A percentile compares a stretch with the other conserved stretches of the same genome.
Evolutionary conservation across 2,329 filamentous ascomycete species (phyloP).

Genomic region (Bipolaris sorokiniana): DNA sequence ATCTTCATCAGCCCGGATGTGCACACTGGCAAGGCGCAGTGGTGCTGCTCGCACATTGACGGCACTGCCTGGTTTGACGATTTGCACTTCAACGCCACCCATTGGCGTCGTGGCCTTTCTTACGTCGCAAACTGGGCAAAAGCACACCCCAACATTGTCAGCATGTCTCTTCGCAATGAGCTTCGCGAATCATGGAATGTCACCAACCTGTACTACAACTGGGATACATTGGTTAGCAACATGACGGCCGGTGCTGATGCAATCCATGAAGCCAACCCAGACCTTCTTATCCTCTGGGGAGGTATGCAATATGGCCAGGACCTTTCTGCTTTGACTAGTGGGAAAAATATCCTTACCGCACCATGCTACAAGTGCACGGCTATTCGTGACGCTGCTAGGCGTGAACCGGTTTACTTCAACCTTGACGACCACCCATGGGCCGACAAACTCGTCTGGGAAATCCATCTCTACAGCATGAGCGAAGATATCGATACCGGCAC

Average conservation of each 20-base stretch:
- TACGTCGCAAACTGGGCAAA: constrained; percentile 60
- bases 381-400: constrained; percentile 52
- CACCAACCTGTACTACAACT: constrained; percentile 39
- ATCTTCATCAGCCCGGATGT: constrained; percentile 44
- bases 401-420: constrained; percentile 56
- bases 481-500: constrained; percentile 52
- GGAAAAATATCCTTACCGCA: constrained; percentile 46
- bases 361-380: constrained; percentile 51
- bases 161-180: constrained; percentile 65
- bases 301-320: constrained; percentile 63
- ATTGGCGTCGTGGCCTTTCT: constrained; percentile 61
- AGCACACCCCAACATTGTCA: constrained; percentile 59
- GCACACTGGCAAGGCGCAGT: constrained; percentile 41
- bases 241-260: constrained; percentile 56
- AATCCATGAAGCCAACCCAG: constrained; percentile 60
- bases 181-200: constrained; percentile 50
- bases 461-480: constrained; percentile 60
- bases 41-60: constrained; percentile 51
- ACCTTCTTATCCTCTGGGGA: constrained; percentile 62
- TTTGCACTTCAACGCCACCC: constrained; percentile 60
- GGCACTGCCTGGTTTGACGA: constrained; percentile 66
- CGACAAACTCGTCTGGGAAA: constrained; percentile 66
- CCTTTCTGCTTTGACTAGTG: constrained; percentile 51
- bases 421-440: constrained; percentile 55
- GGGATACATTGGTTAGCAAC: constrained; percentile 46